Percentiles rank a stretch among this genome's conserved stretches.
These are phyloP conservation scores for Pyrrhoderma lamaoense DNA, from an alignment of 1,284 basidiomycete species.

Conservation along the genomic window DNA sequence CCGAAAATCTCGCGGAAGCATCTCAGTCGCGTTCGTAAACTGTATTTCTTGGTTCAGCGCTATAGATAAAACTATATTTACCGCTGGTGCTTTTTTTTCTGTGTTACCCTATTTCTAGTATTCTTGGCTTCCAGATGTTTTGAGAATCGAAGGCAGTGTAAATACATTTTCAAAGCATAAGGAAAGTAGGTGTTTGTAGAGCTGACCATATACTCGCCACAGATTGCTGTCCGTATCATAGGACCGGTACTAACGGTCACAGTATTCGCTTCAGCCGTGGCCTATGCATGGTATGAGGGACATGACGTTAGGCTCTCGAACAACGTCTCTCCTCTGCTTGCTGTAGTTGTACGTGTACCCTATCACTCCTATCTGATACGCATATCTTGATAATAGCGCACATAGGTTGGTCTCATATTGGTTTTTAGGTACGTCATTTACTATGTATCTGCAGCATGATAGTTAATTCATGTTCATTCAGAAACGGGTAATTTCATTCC, in stretches of 20 bases:
- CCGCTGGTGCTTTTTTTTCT: background rate
- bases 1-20: slow-evolving; percentile 20
- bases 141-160: slow-evolving; percentile 73
- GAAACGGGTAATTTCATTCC: no score
- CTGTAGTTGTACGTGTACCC: slow-evolving; percentile 71
- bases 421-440: slow-evolving; percentile 56
- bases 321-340: slow-evolving; percentile 76
- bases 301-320: slow-evolving; percentile 55
- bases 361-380: slow-evolving; percentile 20
- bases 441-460: slow-evolving; percentile 25
- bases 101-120: slow-evolving; percentile 56
- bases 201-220: slow-evolving; percentile 2
- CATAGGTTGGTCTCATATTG: slow-evolving; percentile 64
- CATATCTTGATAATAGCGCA: slow-evolving; percentile 6
- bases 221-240: slow-evolving; percentile 62
- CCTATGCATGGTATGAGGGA: slow-evolving; percentile 50
- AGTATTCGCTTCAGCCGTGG: slow-evolving; percentile 57
- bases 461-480: no score
- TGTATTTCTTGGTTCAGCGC: background rate
- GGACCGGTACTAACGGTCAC: slow-evolving; percentile 83
- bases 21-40: slow-evolving; percentile 18
- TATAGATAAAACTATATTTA: background rate
- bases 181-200: background rate
- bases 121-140: slow-evolving; percentile 84
- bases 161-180: slow-evolving; percentile 21